Base-by-base conservation (phyloP, 1,284 basidiomycete species). In the Chondrostereum purpureum region DNA sequence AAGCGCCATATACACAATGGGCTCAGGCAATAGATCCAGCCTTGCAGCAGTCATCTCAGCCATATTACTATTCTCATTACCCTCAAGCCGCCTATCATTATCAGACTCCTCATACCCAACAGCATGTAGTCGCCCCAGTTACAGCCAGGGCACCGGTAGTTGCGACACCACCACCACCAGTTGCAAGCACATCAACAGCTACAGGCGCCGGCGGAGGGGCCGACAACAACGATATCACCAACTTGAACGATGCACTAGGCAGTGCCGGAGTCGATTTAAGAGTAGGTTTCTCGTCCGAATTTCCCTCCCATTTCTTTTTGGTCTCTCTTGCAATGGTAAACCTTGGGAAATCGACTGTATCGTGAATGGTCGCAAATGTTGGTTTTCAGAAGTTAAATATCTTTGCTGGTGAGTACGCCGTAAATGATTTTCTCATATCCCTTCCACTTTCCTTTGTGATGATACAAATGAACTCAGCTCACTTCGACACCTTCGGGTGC, bases 181-280 rank as follows among this genome's bases (percentile, higher is more conserved):
- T n/a, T 31, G 27, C 27, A 8, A 8, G 8, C n/a, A 50, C 42
- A 39, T 51, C 59, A 49, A 39, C 59, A n/a, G 19, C 54, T 11
- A 27, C 61, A 33, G 39, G 50, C 44, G n/a, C 49, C 50, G 13
- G 37, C 53, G 24, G 49, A 54, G 61, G 59, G 18, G 64, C 73
- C 42, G 82, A 85, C 51, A 81, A 77, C 3, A 65, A 80, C 1
- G 86, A 88, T 55, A 75, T 88, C 31, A 77, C 84, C 8, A 85
- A 82, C 3, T 57, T 91, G 38, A 90, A 88, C 47, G 88, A 91
- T 57, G 88, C 86, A 1, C 63, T 90, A 3, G 88, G 86, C 4
- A 88, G 84, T 55, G 86, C 87, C 11, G 88, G 88, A 12, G 84
- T 91, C 5, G 88, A 91, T 65, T 66, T 90, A 27, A 68, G 83